Conservation (phyloP, 1,284 basidiomycete species). For the Moesziomyces aphidis region DNA sequence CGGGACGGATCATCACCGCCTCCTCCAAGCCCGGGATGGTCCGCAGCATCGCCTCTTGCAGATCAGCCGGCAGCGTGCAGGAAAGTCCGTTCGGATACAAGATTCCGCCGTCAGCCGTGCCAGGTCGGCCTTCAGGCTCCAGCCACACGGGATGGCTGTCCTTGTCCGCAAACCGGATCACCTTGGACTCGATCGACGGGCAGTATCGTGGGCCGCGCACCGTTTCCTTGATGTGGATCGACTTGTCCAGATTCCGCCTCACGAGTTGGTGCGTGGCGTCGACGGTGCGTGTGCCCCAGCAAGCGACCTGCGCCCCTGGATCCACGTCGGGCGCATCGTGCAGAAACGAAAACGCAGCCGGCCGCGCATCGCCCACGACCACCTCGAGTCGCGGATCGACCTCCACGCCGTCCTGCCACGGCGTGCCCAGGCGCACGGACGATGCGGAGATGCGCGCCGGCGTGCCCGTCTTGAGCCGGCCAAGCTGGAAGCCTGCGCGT, state of each 20-base stretch:
- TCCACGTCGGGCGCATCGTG: constrained; percentile 41
- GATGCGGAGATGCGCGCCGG: constrained; percentile 80
- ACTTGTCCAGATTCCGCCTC: constrained; percentile 74
- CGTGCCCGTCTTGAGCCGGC: constrained; percentile 87
- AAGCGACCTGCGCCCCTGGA: constrained; percentile 77
- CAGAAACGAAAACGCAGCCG: constrained; percentile 53
- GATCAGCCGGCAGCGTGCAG: constrained; percentile 83
- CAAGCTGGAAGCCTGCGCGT: constrained; percentile 81
- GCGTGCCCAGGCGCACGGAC: constrained; percentile 76
- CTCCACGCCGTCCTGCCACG: constrained; percentile 18
- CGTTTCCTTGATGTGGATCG: constrained; percentile 86
- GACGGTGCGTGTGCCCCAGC: constrained; percentile 81
- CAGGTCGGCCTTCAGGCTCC: constrained; percentile 89
- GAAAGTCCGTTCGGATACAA: constrained; percentile 92
- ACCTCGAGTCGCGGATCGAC: constrained; percentile 35
- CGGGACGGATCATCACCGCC: constrained; percentile 82
- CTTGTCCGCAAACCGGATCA: constrained; percentile 81
- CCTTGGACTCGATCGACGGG: constrained; percentile 87
- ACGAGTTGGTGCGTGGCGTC: constrained; percentile 79
- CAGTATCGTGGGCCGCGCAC: constrained; percentile 92
- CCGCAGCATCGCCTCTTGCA: constrained; percentile 81
- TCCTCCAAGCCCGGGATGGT: constrained; percentile 86
- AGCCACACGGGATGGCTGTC: constrained; percentile 81
- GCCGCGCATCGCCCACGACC: constrained; percentile 37
- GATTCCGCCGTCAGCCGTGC: constrained; percentile 76